Evolutionary conservation across 208 protist species (phyloP).

Genomic region (Leishmania gerbilli): DNA sequence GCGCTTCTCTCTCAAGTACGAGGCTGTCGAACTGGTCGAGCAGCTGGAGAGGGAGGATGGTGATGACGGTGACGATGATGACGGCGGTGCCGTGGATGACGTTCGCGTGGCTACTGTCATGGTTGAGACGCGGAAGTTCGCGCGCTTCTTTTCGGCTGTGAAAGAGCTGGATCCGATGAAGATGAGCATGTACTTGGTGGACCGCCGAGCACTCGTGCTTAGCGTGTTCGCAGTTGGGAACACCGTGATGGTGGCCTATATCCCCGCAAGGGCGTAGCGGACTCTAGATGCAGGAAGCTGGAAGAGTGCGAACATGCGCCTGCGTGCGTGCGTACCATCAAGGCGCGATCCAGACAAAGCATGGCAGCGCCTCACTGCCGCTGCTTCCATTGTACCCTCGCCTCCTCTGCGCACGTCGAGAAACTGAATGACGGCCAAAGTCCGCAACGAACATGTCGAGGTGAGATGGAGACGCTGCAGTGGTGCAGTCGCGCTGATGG

Average conservation of each 20-base stretch:
- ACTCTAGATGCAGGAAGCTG: neutral
- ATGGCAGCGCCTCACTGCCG: neutral
- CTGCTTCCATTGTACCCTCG: neutral
- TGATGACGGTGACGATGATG: neutral
- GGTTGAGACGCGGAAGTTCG: conserved; percentile 69
- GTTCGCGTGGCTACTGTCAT: conserved; percentile 40
- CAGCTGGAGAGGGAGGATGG: conserved; percentile 8
- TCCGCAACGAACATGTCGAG: neutral
- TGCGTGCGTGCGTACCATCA: conserved; percentile 4
- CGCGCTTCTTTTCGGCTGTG: conserved; percentile 71
- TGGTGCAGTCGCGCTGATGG: neutral
- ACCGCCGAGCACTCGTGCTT: conserved; percentile 60
- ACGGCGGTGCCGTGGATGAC: neutral
- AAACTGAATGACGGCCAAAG: neutral
- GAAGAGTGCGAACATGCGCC: neutral
- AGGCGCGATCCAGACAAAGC: neutral
- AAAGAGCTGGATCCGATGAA: conserved; percentile 49
- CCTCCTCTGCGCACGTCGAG: neutral
- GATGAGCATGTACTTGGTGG: conserved; percentile 62
- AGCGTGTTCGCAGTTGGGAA: conserved; percentile 45
- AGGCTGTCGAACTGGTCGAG: conserved; percentile 45
- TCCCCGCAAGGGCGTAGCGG: conserved; percentile 54
- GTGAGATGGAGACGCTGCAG: neutral
- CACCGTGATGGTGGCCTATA: conserved; percentile 77
- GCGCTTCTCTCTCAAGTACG: conserved; percentile 71